Evolutionary conservation across 352 stramenopile genomes (phyloP), one percentile per base, ranked within the genome.

Genomic region (Phytopythium oedochilum): DNA sequence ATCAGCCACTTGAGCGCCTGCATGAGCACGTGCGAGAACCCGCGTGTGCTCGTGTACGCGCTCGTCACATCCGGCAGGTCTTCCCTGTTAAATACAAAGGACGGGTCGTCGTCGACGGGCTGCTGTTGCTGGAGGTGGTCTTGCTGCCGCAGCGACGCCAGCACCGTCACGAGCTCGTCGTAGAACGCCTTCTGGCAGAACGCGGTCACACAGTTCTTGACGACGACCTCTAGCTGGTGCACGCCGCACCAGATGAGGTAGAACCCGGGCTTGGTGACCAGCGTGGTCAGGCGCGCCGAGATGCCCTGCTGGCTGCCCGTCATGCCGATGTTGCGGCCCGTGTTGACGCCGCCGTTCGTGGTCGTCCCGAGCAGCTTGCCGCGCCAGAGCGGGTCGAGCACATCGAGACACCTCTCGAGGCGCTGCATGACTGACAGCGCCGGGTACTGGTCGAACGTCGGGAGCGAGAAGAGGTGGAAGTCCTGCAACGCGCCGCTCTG

Each of bases 221-320:
- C 71, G 6, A 86, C 75, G 45, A 80, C 50, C 52, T 88, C 75
- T 39, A 88, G 53, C 39, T 86, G 71, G 44, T 88, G 62, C 39
- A 83, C 59, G 22, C 63, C 73, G 40, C 66, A 82, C 78, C 78
- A 88, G 26, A 88, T 72, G 12, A 83, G 63, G 26, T 83, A 85
- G 47, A 86, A 83, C 9, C 64, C 61, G 1, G 65, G 68, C 18
- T 72, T 83, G 28, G 61, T 71, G 10, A 79, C 75, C 26, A 78
- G 57, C 28, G 59, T 71, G 11, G 66, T 68, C 5, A 88, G 54
- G 5, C 75, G 69, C 28, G 71, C 65, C 8, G 71, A 71, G 9
- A 88, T 18, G 2, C 64, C 65, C 34, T 83, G 72, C 34, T 84
- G 77, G 20, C 61, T 74, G n/a, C 77, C 66, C 11, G 64, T 80